phyloP scores from a whole-genome alignment of 139 green algal species.

The Micractinium sp. region DNA sequence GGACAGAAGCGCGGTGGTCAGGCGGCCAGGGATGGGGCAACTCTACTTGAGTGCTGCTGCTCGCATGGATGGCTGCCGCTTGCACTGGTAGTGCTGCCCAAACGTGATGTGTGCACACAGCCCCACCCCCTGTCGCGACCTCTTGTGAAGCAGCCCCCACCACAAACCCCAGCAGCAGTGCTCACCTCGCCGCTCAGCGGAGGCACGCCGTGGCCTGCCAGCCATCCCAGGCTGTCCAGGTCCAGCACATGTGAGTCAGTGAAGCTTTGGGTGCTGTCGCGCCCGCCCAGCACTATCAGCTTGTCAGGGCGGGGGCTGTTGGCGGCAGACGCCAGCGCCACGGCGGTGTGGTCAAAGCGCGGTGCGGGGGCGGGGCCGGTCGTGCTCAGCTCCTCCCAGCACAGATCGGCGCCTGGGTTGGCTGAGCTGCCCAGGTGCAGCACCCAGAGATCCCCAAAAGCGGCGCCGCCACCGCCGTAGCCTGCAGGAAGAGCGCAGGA shows the following conservation, averaged over 20 bases:
- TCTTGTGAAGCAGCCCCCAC: neutral
- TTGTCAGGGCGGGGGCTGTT: constrained; percentile 77
- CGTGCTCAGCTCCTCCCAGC: constrained; percentile 39
- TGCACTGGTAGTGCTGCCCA: neutral
- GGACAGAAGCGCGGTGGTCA: neutral
- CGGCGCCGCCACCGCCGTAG: constrained; percentile 79
- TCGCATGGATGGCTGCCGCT: neutral
- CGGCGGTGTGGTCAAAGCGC: constrained; percentile 80
- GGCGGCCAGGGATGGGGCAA: neutral
- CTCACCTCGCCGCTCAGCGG: constrained; percentile 19
- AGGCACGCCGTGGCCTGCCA: constrained; percentile 51
- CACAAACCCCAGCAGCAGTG: constrained; percentile 18
- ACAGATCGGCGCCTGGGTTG: neutral
- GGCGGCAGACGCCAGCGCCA: constrained; percentile 65
- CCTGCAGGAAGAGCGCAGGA: constrained; percentile 75
- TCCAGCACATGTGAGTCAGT: constrained; percentile 82
- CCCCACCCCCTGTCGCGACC: neutral
- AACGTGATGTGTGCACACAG: neutral
- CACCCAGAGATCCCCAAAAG: constrained; percentile 81
- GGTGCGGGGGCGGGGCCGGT: constrained; percentile 36
- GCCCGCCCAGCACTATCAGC: constrained; percentile 82
- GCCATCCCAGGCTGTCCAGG: constrained; percentile 75
- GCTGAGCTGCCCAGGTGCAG: constrained; percentile 53
- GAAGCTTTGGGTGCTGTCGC: constrained; percentile 77
- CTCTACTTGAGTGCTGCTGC: neutral